A percentile compares a stretch with the other conserved stretches of the same genome.
phyloP scores from a whole-genome alignment of 805 yeast genomes.

The Candida awuae region DNA sequence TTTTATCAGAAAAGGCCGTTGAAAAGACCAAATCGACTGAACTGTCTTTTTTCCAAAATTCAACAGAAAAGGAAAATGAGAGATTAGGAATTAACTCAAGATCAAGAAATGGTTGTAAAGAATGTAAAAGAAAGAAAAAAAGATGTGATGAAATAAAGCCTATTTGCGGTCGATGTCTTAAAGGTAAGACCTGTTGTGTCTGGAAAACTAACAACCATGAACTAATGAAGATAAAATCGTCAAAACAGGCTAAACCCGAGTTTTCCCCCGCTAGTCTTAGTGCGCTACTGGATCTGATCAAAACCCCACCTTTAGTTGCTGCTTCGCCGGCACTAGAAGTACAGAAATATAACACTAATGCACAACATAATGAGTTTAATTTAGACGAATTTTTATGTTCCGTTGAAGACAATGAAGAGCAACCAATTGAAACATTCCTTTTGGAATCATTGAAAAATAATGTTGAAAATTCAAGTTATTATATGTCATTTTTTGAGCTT shows the following conservation, averaged over 20 bases:
- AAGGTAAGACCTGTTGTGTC: constrained; percentile 22
- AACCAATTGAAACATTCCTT: not conserved
- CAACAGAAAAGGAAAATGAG: constrained; percentile 8
- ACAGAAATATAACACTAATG: no score
- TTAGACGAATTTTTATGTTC: no score
- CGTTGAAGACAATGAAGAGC: no score
- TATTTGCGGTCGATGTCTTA: constrained; percentile 31
- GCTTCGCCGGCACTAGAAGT: no score
- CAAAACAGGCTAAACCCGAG: no score
- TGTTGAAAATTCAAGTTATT: not conserved
- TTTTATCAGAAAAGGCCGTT: not conserved
- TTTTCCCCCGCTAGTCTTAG: no score
- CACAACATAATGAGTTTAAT: no score
- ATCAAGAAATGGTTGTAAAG: constrained; percentile 16
- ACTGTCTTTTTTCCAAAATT: constrained; percentile 8
- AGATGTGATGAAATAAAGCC: constrained; percentile 38
- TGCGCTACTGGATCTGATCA: no score
- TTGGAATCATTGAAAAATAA: constrained; percentile 2
- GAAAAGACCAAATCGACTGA: not conserved
- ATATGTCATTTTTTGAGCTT: not conserved
- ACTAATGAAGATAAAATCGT: constrained; percentile 2
- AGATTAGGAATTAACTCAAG: constrained; percentile 12
- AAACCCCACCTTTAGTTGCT: no score
- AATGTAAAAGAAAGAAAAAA: constrained; percentile 23
- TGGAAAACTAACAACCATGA: constrained; percentile 9